Conservation (phyloP, 179 eudicot species). For the Heliamphora pulchella region DNA sequence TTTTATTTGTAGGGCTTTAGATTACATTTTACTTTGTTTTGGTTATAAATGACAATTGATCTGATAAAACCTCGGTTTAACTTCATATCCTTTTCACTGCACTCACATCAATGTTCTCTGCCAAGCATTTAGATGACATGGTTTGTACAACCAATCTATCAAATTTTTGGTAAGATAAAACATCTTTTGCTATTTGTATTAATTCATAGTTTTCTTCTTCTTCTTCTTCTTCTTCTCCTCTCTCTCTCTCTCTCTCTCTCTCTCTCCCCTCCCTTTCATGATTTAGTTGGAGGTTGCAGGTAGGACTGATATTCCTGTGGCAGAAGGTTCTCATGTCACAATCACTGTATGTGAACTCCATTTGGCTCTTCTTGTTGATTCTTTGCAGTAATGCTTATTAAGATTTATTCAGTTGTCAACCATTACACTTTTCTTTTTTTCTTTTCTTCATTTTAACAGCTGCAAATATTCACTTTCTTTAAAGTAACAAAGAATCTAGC, state of each 20-base stretch:
- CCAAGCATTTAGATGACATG: not conserved
- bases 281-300: constrained; percentile 83
- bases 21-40: not conserved
- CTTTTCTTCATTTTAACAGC: too few species aligned
- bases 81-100: not conserved
- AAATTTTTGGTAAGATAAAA: not conserved
- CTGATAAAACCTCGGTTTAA: not conserved
- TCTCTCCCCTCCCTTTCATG: not conserved
- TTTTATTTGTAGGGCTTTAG: not conserved
- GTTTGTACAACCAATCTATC: not conserved
- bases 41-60: not conserved
- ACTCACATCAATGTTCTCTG: not conserved
- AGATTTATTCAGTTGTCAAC: not conserved
- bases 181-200: not conserved
- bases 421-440: not conserved
- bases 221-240: not conserved
- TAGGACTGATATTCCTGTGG: constrained; percentile 86
- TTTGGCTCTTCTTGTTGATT: constrained; percentile 11
- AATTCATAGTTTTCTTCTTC: not conserved
- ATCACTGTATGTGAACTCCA: constrained; percentile 45
- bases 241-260: not conserved
- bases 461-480: too few species aligned
- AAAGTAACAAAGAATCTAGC: not conserved
- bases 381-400: constrained; percentile 1
- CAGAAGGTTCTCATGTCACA: constrained; percentile 90